Percentiles rank a stretch among this genome's conserved stretches.
Conservation (phyloP, 371 early-diverging fungal species). For the Mucor mucedo region DNA sequence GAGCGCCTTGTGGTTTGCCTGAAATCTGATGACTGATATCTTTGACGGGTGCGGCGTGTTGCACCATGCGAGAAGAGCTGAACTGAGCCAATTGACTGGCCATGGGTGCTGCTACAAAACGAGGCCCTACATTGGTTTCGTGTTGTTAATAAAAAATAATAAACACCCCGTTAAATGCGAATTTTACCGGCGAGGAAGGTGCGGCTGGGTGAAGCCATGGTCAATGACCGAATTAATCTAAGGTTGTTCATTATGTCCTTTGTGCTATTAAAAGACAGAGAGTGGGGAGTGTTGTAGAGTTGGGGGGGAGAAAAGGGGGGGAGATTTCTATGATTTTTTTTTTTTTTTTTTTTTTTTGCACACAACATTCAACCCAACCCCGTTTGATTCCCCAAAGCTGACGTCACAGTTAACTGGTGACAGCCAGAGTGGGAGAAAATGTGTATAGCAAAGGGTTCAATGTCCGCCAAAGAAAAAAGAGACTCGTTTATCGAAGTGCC, state of each 20-base stretch:
- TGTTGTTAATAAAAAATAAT: neutral
- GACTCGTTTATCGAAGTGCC: neutral
- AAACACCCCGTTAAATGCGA: too few species aligned
- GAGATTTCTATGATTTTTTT: slow-evolving; percentile 3
- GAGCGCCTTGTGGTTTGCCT: slow-evolving; percentile 47
- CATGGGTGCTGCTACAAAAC: slow-evolving; percentile 44
- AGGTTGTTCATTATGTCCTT: slow-evolving; percentile 28
- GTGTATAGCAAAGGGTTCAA: too few species aligned
- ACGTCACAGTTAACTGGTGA: neutral
- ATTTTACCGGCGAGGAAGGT: slow-evolving; percentile 17
- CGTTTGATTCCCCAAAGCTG: slow-evolving; percentile 1
- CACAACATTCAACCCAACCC: neutral
- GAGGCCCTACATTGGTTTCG: slow-evolving; percentile 28
- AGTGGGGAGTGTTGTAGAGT: slow-evolving; percentile 21
- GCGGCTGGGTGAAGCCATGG: slow-evolving; percentile 7
- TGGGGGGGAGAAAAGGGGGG: slow-evolving; percentile 1
- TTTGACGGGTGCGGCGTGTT: slow-evolving; percentile 41
- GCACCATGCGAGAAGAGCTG: slow-evolving; percentile 39
- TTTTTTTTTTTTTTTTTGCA: neutral
- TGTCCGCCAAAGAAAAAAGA: neutral
- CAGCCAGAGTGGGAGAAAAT: too few species aligned
- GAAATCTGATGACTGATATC: slow-evolving; percentile 37
- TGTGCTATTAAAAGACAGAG: slow-evolving; percentile 8
- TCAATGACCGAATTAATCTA: slow-evolving; percentile 26
- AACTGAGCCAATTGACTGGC: slow-evolving; percentile 43